Conservation (phyloP, 2,329 filamentous ascomycete species). For the Penicillium sp. region DNA sequence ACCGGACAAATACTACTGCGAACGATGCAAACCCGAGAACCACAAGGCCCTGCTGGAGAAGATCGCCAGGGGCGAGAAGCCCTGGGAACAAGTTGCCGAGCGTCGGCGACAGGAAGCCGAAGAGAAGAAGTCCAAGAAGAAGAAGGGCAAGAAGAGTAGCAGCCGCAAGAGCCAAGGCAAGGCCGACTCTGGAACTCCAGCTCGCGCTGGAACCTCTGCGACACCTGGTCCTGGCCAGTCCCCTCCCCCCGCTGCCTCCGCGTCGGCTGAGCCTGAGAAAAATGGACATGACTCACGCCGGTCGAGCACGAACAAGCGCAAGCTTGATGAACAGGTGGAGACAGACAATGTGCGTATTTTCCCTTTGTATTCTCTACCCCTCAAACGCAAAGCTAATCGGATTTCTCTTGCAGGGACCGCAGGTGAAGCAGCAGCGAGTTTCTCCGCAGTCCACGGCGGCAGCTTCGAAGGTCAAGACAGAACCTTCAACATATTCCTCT, state of each 20-base stretch:
- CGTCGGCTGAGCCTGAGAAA: constrained; percentile 27
- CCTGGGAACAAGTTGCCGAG: constrained; percentile 73
- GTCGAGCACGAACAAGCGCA: constrained; percentile 44
- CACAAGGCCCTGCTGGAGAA: constrained; percentile 78
- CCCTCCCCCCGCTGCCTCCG: constrained; percentile 23
- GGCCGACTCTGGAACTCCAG: constrained; percentile 45
- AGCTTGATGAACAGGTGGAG: constrained; percentile 42
- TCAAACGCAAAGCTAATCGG: constrained; percentile 23
- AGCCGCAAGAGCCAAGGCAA: constrained; percentile 61
- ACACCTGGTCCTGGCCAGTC: constrained; percentile 27
- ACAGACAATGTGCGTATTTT: constrained; percentile 32
- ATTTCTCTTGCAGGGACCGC: constrained; percentile 34
- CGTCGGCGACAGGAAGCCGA: constrained; percentile 62
- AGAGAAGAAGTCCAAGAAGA: constrained; percentile 57
- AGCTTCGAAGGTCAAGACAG: constrained; percentile 32
- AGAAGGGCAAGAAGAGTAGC: constrained; percentile 54
- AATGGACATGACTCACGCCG: constrained; percentile 28
- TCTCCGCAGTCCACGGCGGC: constrained; percentile 28
- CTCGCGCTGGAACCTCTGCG: constrained; percentile 28
- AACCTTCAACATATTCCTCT: constrained; percentile 32
- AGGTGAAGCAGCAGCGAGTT: constrained; percentile 42
- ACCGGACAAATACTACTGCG: constrained; percentile 86
- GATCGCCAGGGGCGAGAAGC: constrained; percentile 75
- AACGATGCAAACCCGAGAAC: constrained; percentile 79
- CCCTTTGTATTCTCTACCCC: not conserved